phyloP scores from a whole-genome alignment of 2,329 filamentous ascomycete genomes.

The Sarocladiaceae sp. region DNA sequence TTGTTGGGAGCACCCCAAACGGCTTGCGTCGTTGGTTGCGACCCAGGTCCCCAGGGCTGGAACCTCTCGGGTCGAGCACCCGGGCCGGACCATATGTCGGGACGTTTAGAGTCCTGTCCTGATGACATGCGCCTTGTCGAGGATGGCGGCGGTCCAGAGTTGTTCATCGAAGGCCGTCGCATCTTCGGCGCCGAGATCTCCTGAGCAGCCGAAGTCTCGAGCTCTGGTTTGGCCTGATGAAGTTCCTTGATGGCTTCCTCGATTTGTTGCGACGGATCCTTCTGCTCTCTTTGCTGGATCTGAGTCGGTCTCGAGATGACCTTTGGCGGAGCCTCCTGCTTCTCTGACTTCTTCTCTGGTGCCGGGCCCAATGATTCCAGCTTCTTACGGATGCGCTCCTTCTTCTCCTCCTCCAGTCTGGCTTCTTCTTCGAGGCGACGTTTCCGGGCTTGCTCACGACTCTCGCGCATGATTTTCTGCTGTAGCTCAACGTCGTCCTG shows the following conservation, averaged over 20 bases:
- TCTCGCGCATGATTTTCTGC: constrained; percentile 68
- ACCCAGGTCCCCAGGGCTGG: constrained; percentile 40
- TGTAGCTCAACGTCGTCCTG: constrained; percentile 51
- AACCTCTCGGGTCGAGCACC: constrained; percentile 40
- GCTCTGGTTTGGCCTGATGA: constrained; percentile 5
- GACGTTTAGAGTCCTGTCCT: constrained; percentile 24
- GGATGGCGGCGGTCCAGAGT: constrained; percentile 13
- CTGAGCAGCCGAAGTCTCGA: not conserved
- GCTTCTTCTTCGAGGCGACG: constrained; percentile 62
- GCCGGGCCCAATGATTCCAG: constrained; percentile 62
- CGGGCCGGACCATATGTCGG: constrained; percentile 31
- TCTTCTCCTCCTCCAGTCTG: constrained; percentile 63
- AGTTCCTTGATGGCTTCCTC: constrained; percentile 6
- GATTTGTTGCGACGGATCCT: constrained; percentile 5
- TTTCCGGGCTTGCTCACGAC: constrained; percentile 62
- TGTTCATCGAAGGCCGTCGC: constrained; percentile 14
- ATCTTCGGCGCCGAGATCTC: constrained; percentile 3
- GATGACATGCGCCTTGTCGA: constrained; percentile 24
- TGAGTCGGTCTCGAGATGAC: constrained; percentile 31
- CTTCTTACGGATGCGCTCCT: constrained; percentile 66
- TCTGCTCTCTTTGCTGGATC: constrained; percentile 27
- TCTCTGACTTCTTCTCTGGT: constrained; percentile 52
- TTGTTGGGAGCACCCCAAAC: constrained; percentile 72
- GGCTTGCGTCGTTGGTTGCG: constrained; percentile 46
- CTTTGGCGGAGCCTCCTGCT: constrained; percentile 39